Conservation (phyloP, 1,139 yeast genomes). For the Saccharomyces hybrid region DNA sequence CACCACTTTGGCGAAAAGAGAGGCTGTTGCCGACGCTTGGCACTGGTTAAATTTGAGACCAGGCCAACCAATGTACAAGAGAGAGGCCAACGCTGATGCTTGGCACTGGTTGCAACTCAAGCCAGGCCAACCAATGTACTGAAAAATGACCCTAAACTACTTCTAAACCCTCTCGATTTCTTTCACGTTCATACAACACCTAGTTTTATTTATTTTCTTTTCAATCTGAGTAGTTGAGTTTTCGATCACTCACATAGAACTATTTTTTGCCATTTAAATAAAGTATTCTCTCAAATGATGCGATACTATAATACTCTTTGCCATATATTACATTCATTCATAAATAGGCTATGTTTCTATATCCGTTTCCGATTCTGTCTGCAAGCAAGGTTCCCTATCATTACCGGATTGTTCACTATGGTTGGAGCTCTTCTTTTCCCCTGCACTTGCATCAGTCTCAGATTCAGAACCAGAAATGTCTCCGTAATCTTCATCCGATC, state of each 20-base stretch:
- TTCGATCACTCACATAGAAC: neutral
- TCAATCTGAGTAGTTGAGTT: neutral
- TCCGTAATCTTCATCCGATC: neutral
- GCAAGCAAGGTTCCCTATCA: neutral
- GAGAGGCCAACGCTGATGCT: constrained; percentile 17
- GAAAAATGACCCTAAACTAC: neutral
- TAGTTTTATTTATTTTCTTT: neutral
- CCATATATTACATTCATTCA: neutral
- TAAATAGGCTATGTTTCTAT: neutral
- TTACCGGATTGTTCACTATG: neutral
- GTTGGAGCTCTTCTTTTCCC: neutral
- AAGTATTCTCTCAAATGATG: neutral
- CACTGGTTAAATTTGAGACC: constrained; percentile 22
- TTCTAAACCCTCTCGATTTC: neutral
- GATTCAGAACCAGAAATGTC: constrained; percentile 9
- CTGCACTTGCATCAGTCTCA: constrained; percentile 8
- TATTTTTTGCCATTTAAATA: neutral
- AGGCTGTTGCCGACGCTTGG: constrained; percentile 26
- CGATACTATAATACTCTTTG: neutral
- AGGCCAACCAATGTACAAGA: constrained; percentile 26
- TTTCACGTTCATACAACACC: neutral
- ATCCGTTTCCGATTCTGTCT: neutral
- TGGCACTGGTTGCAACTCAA: constrained; percentile 20
- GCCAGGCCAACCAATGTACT: constrained; percentile 20
- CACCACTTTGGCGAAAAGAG: constrained; percentile 18